Base-by-base conservation (phyloP, 495 filamentous ascomycete genomes). In the Lasiosphaeriaceae sp. region DNA sequence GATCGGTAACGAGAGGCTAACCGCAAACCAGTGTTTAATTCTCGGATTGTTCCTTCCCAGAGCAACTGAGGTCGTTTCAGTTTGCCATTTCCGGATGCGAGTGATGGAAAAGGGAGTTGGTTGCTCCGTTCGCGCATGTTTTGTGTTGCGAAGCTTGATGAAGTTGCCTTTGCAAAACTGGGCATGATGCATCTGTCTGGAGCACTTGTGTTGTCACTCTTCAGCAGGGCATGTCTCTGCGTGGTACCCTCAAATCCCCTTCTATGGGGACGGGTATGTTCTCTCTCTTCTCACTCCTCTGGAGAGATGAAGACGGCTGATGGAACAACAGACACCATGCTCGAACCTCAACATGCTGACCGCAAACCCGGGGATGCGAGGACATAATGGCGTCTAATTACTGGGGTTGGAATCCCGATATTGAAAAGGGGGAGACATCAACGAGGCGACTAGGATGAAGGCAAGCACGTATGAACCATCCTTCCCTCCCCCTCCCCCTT, bases 401-500 rank as follows among this genome's bases (percentile, higher is more conserved):
- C 47, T 57, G 55, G 55, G 55, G 55, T 2, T 57, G 46, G 47
- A 57, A 57, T 7, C 55, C 55, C 11, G 55, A 57, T 17, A 11
- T 44, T n/a, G 35, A 44, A 16, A 20, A 12, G 3, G 47, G 55
- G 19, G 47, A 24, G 24, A 52, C 14, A 52, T 57, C 48, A 57
- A 57, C 26, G 17, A 19, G 29, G 21, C n/a, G 2, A 52, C 55
- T 5, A 35, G 47, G 8, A 11, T 34, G n/a, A 50, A 34, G 2
- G 49, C 41, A n/a, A 57, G 37, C 55, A 46, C 55, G 1, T 31
- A 31, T 3, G 26, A 31, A 31, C n/a, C n/a, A n/a, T n/a, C n/a
- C n/a, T n/a, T n/a, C n/a, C n/a, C n/a, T n/a, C n/a, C n/a, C n/a
- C n/a, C n/a, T n/a, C n/a, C n/a, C n/a, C n/a, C n/a, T n/a, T n/a